phyloP scores from a whole-genome alignment of 1,284 basidiomycete species.

The Xanthoconium separans region DNA sequence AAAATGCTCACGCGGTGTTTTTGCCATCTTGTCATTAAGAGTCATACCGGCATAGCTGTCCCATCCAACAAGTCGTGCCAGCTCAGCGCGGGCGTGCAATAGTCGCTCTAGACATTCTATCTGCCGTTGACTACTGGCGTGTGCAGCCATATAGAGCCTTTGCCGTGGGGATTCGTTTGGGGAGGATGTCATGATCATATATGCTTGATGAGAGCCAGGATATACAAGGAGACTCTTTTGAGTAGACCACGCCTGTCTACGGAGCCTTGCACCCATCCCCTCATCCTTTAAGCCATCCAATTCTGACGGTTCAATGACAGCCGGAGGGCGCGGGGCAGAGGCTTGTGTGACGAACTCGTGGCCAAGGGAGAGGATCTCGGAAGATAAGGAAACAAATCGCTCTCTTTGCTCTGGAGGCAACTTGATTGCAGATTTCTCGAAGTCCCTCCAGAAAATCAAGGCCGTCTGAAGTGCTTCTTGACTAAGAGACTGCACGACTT shows the following conservation, averaged over 20 bases:
- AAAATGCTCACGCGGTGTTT: constrained; percentile 65
- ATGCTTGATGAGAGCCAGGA: constrained; percentile 85
- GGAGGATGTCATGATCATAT: constrained; percentile 89
- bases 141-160: constrained; percentile 76
- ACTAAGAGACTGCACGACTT: constrained; percentile 59
- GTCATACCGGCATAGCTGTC: constrained; percentile 83
- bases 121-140: constrained; percentile 68
- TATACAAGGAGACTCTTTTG: constrained; percentile 72
- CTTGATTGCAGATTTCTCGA: constrained; percentile 96
- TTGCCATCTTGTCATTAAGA: constrained; percentile 93
- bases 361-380: constrained; percentile 87
- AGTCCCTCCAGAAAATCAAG: constrained; percentile 93
- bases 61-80: constrained; percentile 81
- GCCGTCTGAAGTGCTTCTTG: constrained; percentile 81
- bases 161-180: constrained; percentile 79
- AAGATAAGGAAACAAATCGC: constrained; percentile 88
- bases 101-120: constrained; percentile 76
- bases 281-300: constrained; percentile 67
- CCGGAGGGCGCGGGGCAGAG: constrained; percentile 58
- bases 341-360: constrained; percentile 80
- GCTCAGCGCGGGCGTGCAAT: constrained; percentile 70
- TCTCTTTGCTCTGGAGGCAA: constrained; percentile 76
- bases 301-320: constrained; percentile 64
- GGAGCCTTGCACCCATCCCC: constrained; percentile 65
- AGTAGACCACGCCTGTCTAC: constrained; percentile 72